Percentiles rank a stretch among this genome's conserved stretches.
These are phyloP conservation scores for Mikania micrantha DNA, from an alignment of 129 eudicot species.

Conservation along the genomic window DNA sequence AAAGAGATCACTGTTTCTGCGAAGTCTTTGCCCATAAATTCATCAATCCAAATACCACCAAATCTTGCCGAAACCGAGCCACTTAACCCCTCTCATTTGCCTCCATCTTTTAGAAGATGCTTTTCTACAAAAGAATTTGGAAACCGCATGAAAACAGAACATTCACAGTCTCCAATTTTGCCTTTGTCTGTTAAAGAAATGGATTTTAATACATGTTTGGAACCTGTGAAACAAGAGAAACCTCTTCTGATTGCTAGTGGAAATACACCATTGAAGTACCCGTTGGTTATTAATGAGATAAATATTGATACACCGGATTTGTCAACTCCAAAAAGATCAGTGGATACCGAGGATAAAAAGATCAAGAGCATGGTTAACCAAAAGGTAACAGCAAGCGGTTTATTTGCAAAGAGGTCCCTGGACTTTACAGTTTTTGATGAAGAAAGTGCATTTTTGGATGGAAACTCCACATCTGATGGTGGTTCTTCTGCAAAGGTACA, in stretches of 20 bases:
- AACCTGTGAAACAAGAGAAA: constrained; percentile 1
- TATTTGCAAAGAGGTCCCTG: constrained; percentile 43
- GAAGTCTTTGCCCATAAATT: constrained; percentile 16
- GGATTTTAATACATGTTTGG: constrained; percentile 22
- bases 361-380: constrained; percentile 29
- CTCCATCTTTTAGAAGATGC: constrained; percentile 36
- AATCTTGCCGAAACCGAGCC: constrained; percentile 24
- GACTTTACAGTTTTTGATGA: constrained; percentile 39
- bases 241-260: constrained; percentile 7
- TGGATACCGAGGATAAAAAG: constrained; percentile 52
- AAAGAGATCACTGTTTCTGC: constrained; percentile 6
- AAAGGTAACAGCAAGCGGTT: constrained; percentile 20
- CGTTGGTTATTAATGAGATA: constrained; percentile 8
- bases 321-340: constrained; percentile 63
- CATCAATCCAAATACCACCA: constrained; percentile 8
- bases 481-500: constrained; percentile 11
- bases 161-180: constrained; percentile 13
- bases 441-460: constrained; percentile 24
- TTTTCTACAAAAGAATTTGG: constrained; percentile 30
- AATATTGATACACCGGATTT: constrained; percentile 55
- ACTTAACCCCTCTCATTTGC: constrained; percentile 39
- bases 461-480: background rate
- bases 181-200: constrained; percentile 20
- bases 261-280: constrained; percentile 54
- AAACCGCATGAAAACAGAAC: constrained; percentile 24